Evolutionary conservation across 2,329 filamentous ascomycete species (phyloP), one percentile per base, ranked within the genome.

Genomic region (Calonectria ilicicola): DNA sequence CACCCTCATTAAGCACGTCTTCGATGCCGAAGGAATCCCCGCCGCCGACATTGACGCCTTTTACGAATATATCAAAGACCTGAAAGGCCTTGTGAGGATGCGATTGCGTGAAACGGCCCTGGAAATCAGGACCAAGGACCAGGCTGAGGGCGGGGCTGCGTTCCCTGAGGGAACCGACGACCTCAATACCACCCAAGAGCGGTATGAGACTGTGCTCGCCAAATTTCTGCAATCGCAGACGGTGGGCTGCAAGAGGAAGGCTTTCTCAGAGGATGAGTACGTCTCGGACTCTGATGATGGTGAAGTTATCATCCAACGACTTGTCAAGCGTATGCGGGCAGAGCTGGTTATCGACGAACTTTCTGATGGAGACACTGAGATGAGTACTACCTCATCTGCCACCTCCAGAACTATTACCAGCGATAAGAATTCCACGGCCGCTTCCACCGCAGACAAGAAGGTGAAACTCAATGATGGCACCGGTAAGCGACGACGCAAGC

Each of bases 1-100:
- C 67, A 91, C 94, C 77, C 87, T 98, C 15, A 90, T 98, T 81
- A 96, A 97, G 83, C 92, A 97, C 86, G 85, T 94, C 56, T 94
- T 97, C 81, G 92, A 94, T 77, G 85, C 91, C 75, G 90, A 92
- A 78, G 89, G 90, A 74, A 90, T 98, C 51, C 94, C 95, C 0
- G 85, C 92, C 19, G 86, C 89, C 72, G 91, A 96, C 84, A 92
- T 94, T 71, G 85, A 90, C 58, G 88, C 91, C 26, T 91, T 98
- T 49, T 91, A 93, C 81, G 88, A 91, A 65, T 98, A 98, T 85
- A 91, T 98, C 75, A 87, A 90, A 70, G 95, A 95, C 64, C 85
- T 98, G 69, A 93, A 96, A 85, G 94, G 95, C 44, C 91, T 90
- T 73, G 92, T 92, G 7, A 91, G 95, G 67, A 90, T 91, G 69